Conservation (phyloP, 2,329 filamentous ascomycete species). For the Phaeomoniella chlamydospora region DNA sequence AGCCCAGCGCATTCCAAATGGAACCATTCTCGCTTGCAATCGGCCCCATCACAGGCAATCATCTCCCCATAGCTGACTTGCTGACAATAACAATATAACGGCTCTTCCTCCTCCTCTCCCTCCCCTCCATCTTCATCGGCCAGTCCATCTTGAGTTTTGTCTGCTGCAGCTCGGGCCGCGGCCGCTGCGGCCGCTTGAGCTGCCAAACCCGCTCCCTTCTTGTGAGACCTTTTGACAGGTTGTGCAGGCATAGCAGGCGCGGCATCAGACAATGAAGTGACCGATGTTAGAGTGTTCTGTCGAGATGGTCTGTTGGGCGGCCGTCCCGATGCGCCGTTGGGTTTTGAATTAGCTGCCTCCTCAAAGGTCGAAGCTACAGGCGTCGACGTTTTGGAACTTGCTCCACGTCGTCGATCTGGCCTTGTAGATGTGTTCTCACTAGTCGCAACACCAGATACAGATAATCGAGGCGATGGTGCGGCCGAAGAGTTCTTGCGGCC, state of each 20-base stretch:
- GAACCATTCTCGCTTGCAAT: constrained; percentile 68
- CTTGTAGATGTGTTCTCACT: constrained; percentile 3
- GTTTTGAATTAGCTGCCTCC: constrained; percentile 13
- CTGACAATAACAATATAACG: constrained; percentile 67
- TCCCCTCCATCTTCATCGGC: constrained; percentile 1
- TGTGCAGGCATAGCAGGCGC: constrained; percentile 2
- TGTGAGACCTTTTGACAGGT: constrained; percentile 19
- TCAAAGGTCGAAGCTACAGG: constrained; percentile 20
- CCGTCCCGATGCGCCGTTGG: constrained; percentile 1
- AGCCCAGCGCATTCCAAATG: constrained; percentile 70
- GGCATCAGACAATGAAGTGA: neutral
- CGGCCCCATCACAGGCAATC: constrained; percentile 65
- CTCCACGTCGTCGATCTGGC: constrained; percentile 11
- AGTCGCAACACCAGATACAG: constrained; percentile 2
- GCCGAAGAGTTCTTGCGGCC: constrained; percentile 4
- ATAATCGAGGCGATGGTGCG: constrained; percentile 12
- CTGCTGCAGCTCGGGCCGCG: constrained; percentile 19
- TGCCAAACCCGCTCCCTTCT: constrained; percentile 17
- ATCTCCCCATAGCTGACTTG: constrained; percentile 71
- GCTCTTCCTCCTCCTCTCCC: constrained; percentile 38
- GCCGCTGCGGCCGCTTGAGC: constrained; percentile 11
- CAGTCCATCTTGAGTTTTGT: constrained; percentile 25
- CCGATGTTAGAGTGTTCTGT: constrained; percentile 2
- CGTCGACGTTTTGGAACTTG: constrained; percentile 25
- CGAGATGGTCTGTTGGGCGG: constrained; percentile 7